Evolutionary conservation across 1,284 basidiomycete species (phyloP).

Genomic region (Cryptococcus sp.): DNA sequence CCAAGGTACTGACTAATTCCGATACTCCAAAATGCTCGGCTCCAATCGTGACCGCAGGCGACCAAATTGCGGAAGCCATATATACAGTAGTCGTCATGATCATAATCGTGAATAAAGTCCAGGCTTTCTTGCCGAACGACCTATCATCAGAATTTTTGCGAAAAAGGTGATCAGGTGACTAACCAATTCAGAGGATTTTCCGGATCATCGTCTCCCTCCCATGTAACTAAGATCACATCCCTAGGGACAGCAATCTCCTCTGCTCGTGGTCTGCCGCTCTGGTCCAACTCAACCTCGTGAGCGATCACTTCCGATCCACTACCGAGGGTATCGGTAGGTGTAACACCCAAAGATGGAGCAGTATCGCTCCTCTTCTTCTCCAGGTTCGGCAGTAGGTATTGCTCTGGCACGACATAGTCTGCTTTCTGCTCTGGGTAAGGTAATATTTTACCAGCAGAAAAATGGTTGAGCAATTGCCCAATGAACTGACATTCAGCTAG

Average conservation of each 20-base stretch:
- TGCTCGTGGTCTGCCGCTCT: neutral
- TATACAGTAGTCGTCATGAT: conserved; percentile 54
- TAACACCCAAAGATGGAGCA: neutral
- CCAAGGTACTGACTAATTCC: conserved; percentile 19
- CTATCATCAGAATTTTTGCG: neutral
- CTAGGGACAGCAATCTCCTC: neutral
- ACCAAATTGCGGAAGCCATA: conserved; percentile 57
- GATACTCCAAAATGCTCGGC: conserved; percentile 22
- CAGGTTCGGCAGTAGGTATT: neutral
- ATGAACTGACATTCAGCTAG: neutral
- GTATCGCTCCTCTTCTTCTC: neutral
- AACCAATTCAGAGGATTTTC: conserved; percentile 56
- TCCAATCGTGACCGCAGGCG: conserved; percentile 51
- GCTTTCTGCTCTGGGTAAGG: neutral
- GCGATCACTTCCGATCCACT: neutral
- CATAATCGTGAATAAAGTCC: conserved; percentile 21
- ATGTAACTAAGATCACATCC: conserved; percentile 51
- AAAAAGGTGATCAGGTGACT: neutral
- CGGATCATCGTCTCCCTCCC: conserved; percentile 61
- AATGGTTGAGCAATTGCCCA: neutral
- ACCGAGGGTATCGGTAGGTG: neutral
- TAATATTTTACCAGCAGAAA: neutral
- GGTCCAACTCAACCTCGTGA: neutral
- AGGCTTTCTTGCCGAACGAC: conserved; percentile 21
- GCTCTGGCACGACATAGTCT: neutral